Evolutionary conservation across 2,329 filamentous ascomycete species (phyloP).

Genomic region (Ophiocordyceps camponoti-floridani): DNA sequence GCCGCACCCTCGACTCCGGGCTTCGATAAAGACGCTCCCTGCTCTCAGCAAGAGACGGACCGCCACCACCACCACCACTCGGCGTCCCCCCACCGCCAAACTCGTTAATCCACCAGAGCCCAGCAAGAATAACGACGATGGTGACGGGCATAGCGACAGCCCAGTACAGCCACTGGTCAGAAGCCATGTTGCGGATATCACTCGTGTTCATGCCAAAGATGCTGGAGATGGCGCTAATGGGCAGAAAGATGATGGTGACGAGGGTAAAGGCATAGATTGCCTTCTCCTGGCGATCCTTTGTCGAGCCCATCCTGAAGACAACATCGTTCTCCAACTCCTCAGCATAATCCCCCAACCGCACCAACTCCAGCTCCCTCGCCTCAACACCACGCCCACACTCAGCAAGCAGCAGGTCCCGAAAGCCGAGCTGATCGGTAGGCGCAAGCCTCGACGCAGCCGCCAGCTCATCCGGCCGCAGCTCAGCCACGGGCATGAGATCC

Average conservation of each 20-base stretch:
- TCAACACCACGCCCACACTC: conserved; percentile 21
- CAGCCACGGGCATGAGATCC: neutral
- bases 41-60: neutral
- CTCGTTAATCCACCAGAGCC: conserved; percentile 25
- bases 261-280: conserved; percentile 31
- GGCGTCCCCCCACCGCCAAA: conserved; percentile 13
- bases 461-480: conserved; percentile 5
- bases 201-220: conserved; percentile 35
- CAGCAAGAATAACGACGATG: conserved; percentile 16
- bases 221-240: conserved; percentile 25
- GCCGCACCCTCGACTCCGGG: neutral
- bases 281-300: conserved; percentile 25
- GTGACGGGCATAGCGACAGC: conserved; percentile 27
- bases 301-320: conserved; percentile 18
- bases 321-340: conserved; percentile 12
- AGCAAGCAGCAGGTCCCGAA: conserved; percentile 18
- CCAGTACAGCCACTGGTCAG: conserved; percentile 31
- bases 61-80: neutral
- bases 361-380: conserved; percentile 16
- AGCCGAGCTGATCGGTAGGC: conserved; percentile 17
- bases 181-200: conserved; percentile 30
- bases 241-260: conserved; percentile 29
- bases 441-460: conserved; percentile 15
- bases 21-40: neutral
- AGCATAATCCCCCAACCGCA: conserved; percentile 11